Evolutionary conservation across 192 early-diverging fungal genomes (phyloP), one percentile per base, ranked within the genome.

Genomic region (Mortierella hygrophila): DNA sequence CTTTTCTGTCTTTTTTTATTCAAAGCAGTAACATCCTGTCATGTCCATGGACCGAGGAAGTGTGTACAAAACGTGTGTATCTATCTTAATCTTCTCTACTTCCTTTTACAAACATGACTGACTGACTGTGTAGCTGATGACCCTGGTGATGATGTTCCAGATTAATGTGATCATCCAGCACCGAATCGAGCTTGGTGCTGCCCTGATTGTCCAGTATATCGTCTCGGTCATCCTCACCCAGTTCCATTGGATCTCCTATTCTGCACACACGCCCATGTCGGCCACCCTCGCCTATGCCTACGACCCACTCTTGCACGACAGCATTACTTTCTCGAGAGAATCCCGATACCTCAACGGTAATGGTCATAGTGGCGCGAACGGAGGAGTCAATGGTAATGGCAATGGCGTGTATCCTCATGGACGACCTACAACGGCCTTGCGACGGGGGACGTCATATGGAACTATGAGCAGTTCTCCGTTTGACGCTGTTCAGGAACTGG

Each of bases 201-300:
- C 63, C 0, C 23, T 81, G 1, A 70, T 86, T 26, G 68, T 63
- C 21, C 84, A 86, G n/a, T 86, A 86, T 52, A 41, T 46, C 20
- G 46, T 81, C 11, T 81, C 84, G 21, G 6, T 81, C 4, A 6
- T 81, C 41, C 29, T 86, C 8, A 81, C 84, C 6, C 84, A 86
- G 35, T n/a, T 86, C 6, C 84, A 86, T 60, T 86, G 84, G 84
- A 86, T 86, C 47, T 69, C 71, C 11, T 86, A 86, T 35, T 86
- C 84, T 3, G 74, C 76, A 8, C 84, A 86, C 65, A 86, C 84
- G 13, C 84, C 84, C 47, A 86, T 86, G 84, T 86, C 84, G n/a
- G 84, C 84, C 6, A 70, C 75, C 2, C 76, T 86, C 6, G 70
- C 63, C 38, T 86, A 86, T 68, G 77, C 77, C 11, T 86, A 86